Evolutionary conservation across 305 asterid genomes (phyloP).

Genomic region (Plantago rigida): DNA sequence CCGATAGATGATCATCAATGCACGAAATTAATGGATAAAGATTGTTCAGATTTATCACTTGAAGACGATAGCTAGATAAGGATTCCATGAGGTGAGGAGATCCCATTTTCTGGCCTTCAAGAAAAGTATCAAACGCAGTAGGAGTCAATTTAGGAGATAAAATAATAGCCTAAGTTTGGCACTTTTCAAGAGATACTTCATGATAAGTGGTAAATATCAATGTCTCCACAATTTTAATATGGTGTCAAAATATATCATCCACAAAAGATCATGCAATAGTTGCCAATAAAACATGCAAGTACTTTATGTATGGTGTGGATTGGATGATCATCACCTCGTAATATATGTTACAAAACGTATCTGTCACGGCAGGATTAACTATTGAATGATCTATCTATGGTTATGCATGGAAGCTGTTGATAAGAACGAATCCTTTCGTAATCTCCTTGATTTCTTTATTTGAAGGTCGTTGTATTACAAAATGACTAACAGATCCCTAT

Average conservation of each 20-base stretch:
- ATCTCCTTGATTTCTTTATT: constrained; percentile 17
- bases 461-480: constrained; percentile 1
- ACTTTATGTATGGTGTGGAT: constrained; percentile 7
- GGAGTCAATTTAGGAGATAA: constrained; percentile 24
- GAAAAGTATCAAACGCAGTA: constrained; percentile 19
- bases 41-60: not conserved
- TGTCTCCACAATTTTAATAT: not conserved
- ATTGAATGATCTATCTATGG: constrained; percentile 7
- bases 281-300: constrained; percentile 22
- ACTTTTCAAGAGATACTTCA: constrained; percentile 9
- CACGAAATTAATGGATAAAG: constrained; percentile 23
- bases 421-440: constrained; percentile 17
- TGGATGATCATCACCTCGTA: constrained; percentile 16
- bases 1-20: not conserved
- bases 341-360: constrained; percentile 20
- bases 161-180: not conserved
- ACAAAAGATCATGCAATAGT: constrained; percentile 8
- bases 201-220: constrained; percentile 7
- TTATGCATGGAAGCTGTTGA: constrained; percentile 22
- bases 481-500: constrained; percentile 7
- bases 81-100: constrained; percentile 29
- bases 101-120: constrained; percentile 30
- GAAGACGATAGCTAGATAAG: constrained; percentile 23
- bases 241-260: constrained; percentile 5
- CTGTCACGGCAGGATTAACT: constrained; percentile 16